These are phyloP conservation scores for Nowakowskiella sp. DNA, from an alignment of 192 early-diverging fungal genomes.

Conservation along the genomic window DNA sequence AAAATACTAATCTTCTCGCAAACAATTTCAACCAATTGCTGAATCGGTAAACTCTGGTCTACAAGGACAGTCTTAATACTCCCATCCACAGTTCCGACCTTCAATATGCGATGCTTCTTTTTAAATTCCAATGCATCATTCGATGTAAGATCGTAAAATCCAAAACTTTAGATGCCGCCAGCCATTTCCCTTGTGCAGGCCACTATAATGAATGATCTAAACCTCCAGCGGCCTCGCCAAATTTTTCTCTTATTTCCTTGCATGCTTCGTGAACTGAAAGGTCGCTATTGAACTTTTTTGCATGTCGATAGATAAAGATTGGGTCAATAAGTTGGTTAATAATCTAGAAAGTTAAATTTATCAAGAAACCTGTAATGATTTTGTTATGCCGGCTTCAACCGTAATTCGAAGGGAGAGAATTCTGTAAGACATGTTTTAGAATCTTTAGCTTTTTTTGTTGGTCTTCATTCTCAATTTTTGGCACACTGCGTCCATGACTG, in stretches of 20 bases:
- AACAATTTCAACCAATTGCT: conserved; percentile 33
- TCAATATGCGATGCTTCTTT: conserved; percentile 47
- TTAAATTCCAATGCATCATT: conserved; percentile 49
- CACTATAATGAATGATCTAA: conserved; percentile 44
- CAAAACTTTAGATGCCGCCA: conserved; percentile 37
- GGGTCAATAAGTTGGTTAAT: too few species aligned
- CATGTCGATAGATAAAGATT: too few species aligned
- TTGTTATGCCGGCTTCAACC: too few species aligned
- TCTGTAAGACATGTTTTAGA: too few species aligned
- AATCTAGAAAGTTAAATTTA: too few species aligned
- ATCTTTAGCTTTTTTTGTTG: too few species aligned
- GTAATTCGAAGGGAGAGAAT: too few species aligned
- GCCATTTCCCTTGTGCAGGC: conserved; percentile 48
- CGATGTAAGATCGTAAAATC: conserved; percentile 50
- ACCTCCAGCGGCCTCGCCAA: conserved; percentile 39
- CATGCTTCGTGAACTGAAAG: conserved; percentile 41
- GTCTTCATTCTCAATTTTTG: too few species aligned
- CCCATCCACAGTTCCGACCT: conserved; percentile 44
- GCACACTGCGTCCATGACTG: too few species aligned
- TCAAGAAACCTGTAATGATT: too few species aligned
- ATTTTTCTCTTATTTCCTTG: conserved; percentile 49
- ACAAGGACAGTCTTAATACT: conserved; percentile 46
- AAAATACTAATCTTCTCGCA: conserved; percentile 44
- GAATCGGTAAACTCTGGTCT: conserved; percentile 39
- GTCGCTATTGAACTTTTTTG: too few species aligned